Evolutionary conservation across 1,284 basidiomycete genomes (phyloP).

Genomic region (Sphaerobolus stellatus): DNA sequence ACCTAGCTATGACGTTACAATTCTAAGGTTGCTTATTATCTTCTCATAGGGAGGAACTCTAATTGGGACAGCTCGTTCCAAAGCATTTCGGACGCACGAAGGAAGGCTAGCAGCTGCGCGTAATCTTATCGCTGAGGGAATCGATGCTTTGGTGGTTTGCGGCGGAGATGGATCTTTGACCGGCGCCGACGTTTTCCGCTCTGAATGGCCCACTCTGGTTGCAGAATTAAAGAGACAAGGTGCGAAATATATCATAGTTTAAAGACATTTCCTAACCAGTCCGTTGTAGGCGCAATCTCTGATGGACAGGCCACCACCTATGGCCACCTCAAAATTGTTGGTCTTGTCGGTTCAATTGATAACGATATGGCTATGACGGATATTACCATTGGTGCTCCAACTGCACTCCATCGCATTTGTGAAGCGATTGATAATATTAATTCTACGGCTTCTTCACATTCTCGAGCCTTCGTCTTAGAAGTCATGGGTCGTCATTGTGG

Average conservation of each 20-base stretch:
- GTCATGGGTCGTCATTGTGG: constrained; percentile 99
- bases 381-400: constrained; percentile 94
- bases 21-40: neutral
- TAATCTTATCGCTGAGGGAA: constrained; percentile 94
- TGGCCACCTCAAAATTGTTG: constrained; percentile 91
- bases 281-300: constrained; percentile 63
- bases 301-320: constrained; percentile 70
- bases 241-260: constrained; percentile 19
- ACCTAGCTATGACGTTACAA: neutral
- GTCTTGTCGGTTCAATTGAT: constrained; percentile 97
- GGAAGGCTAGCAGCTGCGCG: constrained; percentile 85
- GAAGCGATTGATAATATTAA: constrained; percentile 98
- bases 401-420: constrained; percentile 94
- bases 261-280: constrained; percentile 2
- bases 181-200: constrained; percentile 90
- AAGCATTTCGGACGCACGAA: constrained; percentile 82
- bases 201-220: constrained; percentile 90
- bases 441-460: constrained; percentile 94
- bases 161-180: constrained; percentile 97
- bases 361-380: constrained; percentile 99
- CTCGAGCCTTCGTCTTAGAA: constrained; percentile 96
- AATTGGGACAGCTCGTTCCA: constrained; percentile 93
- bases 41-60: constrained; percentile 82
- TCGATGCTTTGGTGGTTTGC: constrained; percentile 95
- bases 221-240: constrained; percentile 65